Base-by-base conservation (phyloP, 2,329 filamentous ascomycete species). In the Ilyonectria mors-panacis region DNA sequence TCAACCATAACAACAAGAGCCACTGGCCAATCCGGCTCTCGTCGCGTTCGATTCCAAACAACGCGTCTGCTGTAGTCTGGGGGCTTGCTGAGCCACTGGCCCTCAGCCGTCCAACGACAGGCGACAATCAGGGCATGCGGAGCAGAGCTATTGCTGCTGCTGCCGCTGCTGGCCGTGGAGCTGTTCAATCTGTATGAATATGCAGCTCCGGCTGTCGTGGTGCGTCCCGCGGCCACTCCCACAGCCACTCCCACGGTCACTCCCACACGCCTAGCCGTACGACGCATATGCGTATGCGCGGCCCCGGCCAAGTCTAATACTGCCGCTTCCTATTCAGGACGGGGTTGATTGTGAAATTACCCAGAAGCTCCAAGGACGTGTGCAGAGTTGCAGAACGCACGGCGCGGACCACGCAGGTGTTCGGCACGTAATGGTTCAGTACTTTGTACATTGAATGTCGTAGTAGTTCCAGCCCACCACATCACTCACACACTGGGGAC, bases 1-100 rank as follows among this genome's bases (percentile, higher is more conserved):
- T 72, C 69, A 54, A 74, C 72, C 73, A 75, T 69, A 75, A 75
- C 69, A 75, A 70, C 44, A 30, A 30, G 47, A 63, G 56, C 37
- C 51, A 66, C 59, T 70, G 68, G 66, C 23, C 55, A 69, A 58
- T 30, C 21, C 68, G 63, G 60, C 56, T 56, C 68, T 62, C 54
- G 66, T 61, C 70, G 72, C 69, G 72, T 75, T 66, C 64, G 45
- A 30, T 53, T 58, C 58, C 19, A 66, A 54, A 60, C 58, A 66
- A 64, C 67, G 72, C 69, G 59, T 66, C 51, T 66, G 51, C 17
- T 35, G 45, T 67, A 61, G 50, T 59, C 63, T 63, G 67, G 63
- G 65, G 50, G 47, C 57, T 65, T 26, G 57, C 55, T 56, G 51
- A 61, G 57, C 63, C 57, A 61, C 57, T 61, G 57, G 62, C 23